Base-by-base conservation (phyloP, 805 yeast species). In the Lachancea nothofagi region DNA sequence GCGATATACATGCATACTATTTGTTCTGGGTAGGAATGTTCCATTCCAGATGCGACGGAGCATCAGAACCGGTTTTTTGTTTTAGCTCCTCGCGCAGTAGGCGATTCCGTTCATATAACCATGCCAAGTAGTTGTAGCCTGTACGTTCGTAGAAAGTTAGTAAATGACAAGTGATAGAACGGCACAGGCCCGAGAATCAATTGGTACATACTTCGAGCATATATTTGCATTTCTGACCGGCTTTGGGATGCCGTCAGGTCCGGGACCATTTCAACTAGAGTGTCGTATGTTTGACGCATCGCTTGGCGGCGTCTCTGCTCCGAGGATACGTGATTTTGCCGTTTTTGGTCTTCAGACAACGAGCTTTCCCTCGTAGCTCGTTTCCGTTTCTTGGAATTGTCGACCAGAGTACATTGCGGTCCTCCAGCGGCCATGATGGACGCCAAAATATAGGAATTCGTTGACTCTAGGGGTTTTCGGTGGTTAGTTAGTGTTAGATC, bases 231-330 rank as follows among this genome's bases (percentile, higher is more conserved):
- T 53, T 89, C 97, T 1, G 95, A 82, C 30, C 96, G 66, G 40
- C 82, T 78, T 50, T 90, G 96, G 18, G 69, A 66, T n/a, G 71
- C 69, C 1, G 74, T 68, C 30, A 89, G 65, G 7, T 74, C 78
- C 0, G 97, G 97, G 1, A 93, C 87, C 7, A 85, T 59, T 1
- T 72, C 68, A 0, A 88, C 89, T 17, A 89, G 68, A 40, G 72
- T 74, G 51, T 84, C 94, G 54, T 86, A 89, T 7, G 87, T 89
- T 7, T 79, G 74, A 32, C 97, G 68, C 17, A 90, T 86, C 29
- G 89, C 86, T 48, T 80, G 86, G 45, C 97, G 69, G 51, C 97
- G 70, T 54, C 83, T 83, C 57, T 87, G 89, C 57, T 89, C 97
- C 0, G 89, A 80, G 4, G 84, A 84, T 6, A 85, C 83, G 53